These are phyloP conservation scores for Dujonia santamariae DNA, from an alignment of 1,139 yeast genomes.

Conservation along the genomic window DNA sequence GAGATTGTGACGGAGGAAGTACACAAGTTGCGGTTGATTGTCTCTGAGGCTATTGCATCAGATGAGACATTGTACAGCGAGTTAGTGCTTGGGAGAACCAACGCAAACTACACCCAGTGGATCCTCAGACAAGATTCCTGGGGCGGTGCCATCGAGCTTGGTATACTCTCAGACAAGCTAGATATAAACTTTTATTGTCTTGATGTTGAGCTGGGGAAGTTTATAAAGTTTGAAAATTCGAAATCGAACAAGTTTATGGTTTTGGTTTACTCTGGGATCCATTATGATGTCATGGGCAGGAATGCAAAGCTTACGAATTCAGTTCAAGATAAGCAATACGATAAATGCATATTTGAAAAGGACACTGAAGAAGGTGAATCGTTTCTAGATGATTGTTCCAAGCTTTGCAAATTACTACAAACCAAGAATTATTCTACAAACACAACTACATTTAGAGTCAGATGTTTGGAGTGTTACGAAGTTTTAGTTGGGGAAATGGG, in stretches of 20 bases:
- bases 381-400: slow-evolving; percentile 34
- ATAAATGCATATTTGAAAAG: slow-evolving; percentile 36
- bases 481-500: slow-evolving; percentile 63
- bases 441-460: slow-evolving; percentile 56
- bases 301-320: slow-evolving; percentile 24
- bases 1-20: slow-evolving; percentile 11
- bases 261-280: slow-evolving; percentile 69
- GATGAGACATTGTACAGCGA: slow-evolving; percentile 51
- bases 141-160: slow-evolving; percentile 87
- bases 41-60: slow-evolving; percentile 40
- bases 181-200: slow-evolving; percentile 56
- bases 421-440: slow-evolving; percentile 62
- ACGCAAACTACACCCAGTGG: slow-evolving; percentile 58
- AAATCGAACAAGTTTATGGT: slow-evolving; percentile 44
- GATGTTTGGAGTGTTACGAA: slow-evolving; percentile 56
- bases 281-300: slow-evolving; percentile 63
- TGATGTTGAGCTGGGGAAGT: slow-evolving; percentile 64
- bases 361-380: slow-evolving; percentile 22
- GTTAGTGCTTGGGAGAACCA: slow-evolving; percentile 56
- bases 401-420: slow-evolving; percentile 47
- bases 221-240: slow-evolving; percentile 47
- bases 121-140: slow-evolving; percentile 60
- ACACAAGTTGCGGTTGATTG: slow-evolving; percentile 38
- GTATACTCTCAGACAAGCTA: slow-evolving; percentile 57
- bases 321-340: slow-evolving; percentile 22